Conservation (phyloP, 345 rosid genomes). For the Atalantia buxifolia region DNA sequence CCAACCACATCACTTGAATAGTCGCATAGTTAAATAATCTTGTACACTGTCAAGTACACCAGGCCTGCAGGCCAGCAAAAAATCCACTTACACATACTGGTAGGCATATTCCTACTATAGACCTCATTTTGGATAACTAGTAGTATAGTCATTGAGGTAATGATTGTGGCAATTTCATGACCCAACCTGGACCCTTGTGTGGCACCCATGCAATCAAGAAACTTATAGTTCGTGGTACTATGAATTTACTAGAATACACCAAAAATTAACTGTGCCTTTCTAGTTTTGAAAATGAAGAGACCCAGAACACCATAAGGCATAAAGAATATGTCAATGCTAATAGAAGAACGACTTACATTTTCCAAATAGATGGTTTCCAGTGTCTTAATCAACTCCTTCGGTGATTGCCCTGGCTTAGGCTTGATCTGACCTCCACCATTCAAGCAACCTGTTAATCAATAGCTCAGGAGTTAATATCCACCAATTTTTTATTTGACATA, state of each 20-base stretch:
- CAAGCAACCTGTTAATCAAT: conserved; percentile 59
- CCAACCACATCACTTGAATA: neutral
- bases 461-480: neutral
- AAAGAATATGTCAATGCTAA: neutral
- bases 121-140: neutral
- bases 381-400: conserved; percentile 61
- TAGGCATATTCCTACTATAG: neutral
- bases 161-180: neutral
- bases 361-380: conserved; percentile 66
- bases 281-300: neutral
- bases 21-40: too few relatives aligned
- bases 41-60: neutral
- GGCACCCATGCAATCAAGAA: neutral
- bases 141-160: neutral
- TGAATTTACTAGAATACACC: neutral
- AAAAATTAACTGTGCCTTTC: neutral
- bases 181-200: neutral
- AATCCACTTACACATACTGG: neutral
- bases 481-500: neutral
- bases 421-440: conserved; percentile 97
- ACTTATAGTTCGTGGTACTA: neutral
- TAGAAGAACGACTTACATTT: conserved; percentile 48
- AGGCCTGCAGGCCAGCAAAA: neutral
- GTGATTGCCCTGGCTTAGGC: conserved; percentile 81
- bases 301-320: neutral